Percentiles rank a stretch among this genome's conserved stretches.
phyloP scores from a whole-genome alignment of 805 yeast genomes.

The Candida golubevii region DNA sequence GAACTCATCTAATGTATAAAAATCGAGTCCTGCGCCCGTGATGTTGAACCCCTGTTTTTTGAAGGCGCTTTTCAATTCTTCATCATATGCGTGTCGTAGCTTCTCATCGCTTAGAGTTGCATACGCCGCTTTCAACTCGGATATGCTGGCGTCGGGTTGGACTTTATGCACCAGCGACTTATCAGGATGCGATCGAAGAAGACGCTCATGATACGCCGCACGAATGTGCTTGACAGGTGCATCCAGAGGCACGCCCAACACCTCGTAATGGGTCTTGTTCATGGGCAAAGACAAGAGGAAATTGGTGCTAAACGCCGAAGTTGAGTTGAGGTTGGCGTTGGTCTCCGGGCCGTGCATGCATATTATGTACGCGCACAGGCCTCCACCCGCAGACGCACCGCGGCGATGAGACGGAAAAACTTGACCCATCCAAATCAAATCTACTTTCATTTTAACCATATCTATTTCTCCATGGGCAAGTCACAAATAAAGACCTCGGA shows the following conservation, averaged over 20 bases:
- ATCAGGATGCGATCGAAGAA: constrained; percentile 77
- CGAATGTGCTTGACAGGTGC: constrained; percentile 44
- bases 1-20: constrained; percentile 62
- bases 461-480: constrained; percentile 16
- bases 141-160: neutral
- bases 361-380: neutral
- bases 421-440: neutral
- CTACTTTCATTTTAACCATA: neutral
- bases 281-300: neutral
- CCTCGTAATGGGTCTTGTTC: constrained; percentile 42
- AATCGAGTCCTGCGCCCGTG: constrained; percentile 69
- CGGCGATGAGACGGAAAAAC: constrained; percentile 13
- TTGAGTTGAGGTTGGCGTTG: neutral
- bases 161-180: constrained; percentile 30
- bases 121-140: constrained; percentile 58
- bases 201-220: constrained; percentile 56
- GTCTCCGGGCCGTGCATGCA: neutral
- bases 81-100: constrained; percentile 50
- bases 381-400: neutral
- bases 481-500: constrained; percentile 38
- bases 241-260: constrained; percentile 47
- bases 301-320: neutral
- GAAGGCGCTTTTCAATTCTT: constrained; percentile 29
- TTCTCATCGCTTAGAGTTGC: constrained; percentile 42
- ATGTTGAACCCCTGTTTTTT: constrained; percentile 36